Evolutionary conservation across 371 early-diverging fungal species (phyloP), one percentile per base, ranked within the genome.

Genomic region (Apophysomyces trapeziformis): DNA sequence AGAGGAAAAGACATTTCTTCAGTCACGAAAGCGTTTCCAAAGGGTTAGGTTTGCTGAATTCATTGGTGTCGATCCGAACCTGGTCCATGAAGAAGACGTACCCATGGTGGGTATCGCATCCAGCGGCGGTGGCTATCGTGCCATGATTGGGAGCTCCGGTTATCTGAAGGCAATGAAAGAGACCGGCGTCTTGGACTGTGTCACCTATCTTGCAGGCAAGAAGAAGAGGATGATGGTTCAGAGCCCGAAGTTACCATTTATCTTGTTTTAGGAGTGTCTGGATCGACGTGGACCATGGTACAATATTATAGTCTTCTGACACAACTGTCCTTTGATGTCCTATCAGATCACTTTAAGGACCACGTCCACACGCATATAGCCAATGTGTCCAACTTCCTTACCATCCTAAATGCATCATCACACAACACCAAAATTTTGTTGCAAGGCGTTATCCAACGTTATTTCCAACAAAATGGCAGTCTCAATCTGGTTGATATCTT

Each of bases 71-170:
- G 57, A 83, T 35, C 83, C 75, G 32, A 69, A 71, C 0, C 78
- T 84, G 4, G 67, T 88, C 6, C 75, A 86, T 46, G 72, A 66
- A 21, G 79, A 75, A 7, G 86, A 88, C 57, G 78, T 88, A 13
- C 89, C 89, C 32, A 61, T 84, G 0, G 74, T 88, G 46, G 85
- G 80, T 7, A 60, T 88, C 47, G 87, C 87, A 26, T 87, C 84
- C 26, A 90, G 89, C 63, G 91, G 91, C 21, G 91, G 91, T 6
- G 91, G 91, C 3, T 89, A 85, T 68, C 84, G 91, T 5, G 89
- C 91, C 3, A 91, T 91, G 91, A 68, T 91, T 1, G 83, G 84
- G 8, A 85, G 85, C 12, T 73, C 77, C 2, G 91, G 90, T 8
- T 89, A 85, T 64, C 69, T 88, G 64, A 74, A 79, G 8, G 87